Evolutionary conservation across 495 filamentous ascomycete genomes (phyloP).

Genomic region (Friedmanniomyces endolithicus): DNA sequence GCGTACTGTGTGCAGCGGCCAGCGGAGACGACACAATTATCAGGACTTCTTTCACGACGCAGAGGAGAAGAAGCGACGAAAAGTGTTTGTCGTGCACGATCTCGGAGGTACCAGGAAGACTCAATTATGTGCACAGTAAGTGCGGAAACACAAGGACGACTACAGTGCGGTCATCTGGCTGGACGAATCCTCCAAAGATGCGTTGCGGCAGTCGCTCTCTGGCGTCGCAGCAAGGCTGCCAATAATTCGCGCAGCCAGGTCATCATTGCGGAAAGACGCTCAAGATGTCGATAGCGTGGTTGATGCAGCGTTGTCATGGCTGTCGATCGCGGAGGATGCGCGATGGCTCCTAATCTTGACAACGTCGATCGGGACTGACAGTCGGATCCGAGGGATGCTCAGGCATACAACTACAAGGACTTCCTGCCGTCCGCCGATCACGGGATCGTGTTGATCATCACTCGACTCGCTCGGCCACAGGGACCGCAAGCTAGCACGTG

Average conservation of each 20-base stretch:
- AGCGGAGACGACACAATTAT: not conserved
- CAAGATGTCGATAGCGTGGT: not conserved
- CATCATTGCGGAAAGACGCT: not conserved
- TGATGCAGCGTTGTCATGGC: slow-evolving; percentile 13
- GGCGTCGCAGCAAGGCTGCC: not conserved
- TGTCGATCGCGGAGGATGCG: slow-evolving; percentile 23
- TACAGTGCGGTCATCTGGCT: slow-evolving; percentile 4
- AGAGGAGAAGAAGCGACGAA: not conserved
- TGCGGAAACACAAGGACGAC: not conserved
- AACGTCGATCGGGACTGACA: slow-evolving; percentile 33
- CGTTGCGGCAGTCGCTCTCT: not conserved
- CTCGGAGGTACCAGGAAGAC: slow-evolving; percentile 3
- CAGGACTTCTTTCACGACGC: not conserved
- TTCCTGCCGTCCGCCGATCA: slow-evolving; percentile 32
- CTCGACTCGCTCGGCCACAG: slow-evolving; percentile 26
- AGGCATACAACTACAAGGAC: slow-evolving; percentile 28
- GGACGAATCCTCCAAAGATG: not conserved
- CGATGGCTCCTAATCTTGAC: slow-evolving; percentile 34
- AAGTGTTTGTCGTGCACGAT: slow-evolving; percentile 1
- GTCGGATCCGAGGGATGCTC: slow-evolving; percentile 7
- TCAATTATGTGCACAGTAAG: not conserved
- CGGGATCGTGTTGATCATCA: slow-evolving; percentile 35
- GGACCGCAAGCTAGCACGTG: not conserved
- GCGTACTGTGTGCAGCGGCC: not conserved
- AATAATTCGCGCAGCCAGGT: not conserved